Conservation (phyloP, 495 filamentous ascomycete genomes). For the Achaetomiella virescens region DNA sequence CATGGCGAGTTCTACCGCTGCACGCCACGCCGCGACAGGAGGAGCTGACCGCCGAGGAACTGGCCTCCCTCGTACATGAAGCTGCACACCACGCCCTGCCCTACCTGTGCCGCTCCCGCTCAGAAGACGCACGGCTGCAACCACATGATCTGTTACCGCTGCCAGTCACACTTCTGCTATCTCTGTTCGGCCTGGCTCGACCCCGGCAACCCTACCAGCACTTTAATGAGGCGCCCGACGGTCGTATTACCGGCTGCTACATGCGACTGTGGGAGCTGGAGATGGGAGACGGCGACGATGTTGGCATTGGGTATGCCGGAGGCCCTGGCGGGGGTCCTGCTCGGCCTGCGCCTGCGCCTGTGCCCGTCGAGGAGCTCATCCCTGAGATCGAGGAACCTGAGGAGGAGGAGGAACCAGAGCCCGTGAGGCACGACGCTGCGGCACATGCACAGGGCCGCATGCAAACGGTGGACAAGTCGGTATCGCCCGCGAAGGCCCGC, state of each 20-base stretch:
- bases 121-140: slow-evolving; percentile 95
- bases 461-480: slow-evolving; percentile 25
- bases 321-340: slow-evolving; percentile 24
- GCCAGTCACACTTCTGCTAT: slow-evolving; percentile 91
- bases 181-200: slow-evolving; percentile 85
- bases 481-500: slow-evolving; percentile 47
- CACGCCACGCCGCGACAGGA: slow-evolving; percentile 52
- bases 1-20: slow-evolving; percentile 72
- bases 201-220: slow-evolving; percentile 73
- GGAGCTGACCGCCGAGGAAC: slow-evolving; percentile 74
- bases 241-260: slow-evolving; percentile 58
- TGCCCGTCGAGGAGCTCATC: slow-evolving; percentile 19
- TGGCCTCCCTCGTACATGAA: slow-evolving; percentile 75
- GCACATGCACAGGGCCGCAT: not conserved
- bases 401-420: slow-evolving; percentile 19
- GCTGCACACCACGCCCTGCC: slow-evolving; percentile 76
- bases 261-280: slow-evolving; percentile 87
- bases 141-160: slow-evolving; percentile 93
- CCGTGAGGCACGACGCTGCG: slow-evolving; percentile 6
- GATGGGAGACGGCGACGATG: slow-evolving; percentile 66
- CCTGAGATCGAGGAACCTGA: slow-evolving; percentile 24
- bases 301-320: slow-evolving; percentile 48
- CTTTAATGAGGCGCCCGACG: slow-evolving; percentile 58
- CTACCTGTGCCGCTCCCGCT: slow-evolving; percentile 77
- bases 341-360: not conserved